Evolutionary conservation across 352 stramenopile genomes (phyloP), one percentile per base, ranked within the genome.

Genomic region (Globisporangium nagaii): DNA sequence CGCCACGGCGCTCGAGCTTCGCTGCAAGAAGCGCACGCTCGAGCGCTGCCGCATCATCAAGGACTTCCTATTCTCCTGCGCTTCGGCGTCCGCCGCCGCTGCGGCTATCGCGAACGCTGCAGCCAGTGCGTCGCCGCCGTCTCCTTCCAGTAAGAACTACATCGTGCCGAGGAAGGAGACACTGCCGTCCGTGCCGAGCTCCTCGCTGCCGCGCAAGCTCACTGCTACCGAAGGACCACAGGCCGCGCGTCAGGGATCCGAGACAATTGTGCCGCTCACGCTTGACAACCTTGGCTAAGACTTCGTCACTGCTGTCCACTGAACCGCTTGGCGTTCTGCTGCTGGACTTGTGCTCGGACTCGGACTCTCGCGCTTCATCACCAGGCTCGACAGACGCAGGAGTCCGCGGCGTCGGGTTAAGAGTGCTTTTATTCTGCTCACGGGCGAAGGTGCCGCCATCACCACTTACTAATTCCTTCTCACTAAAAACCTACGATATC

Each of bases 11-110:
- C 63, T 89, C 28, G 78, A 89, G 41, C 65, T 62, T 15, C 73
- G 78, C 17, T 86, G 64, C 64, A 86, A 86, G 71, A 65, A 69
- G 39, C 79, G 81, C 58, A 75, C 73, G 1, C 55, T 83, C 34
- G 55, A 68, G 43, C 69, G 75, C 17, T 89, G 75, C 59, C 65
- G 65, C 2, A 56, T 69, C 5, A 84, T 89, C 51, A 84, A 86
- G 53, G 65, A 74, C 15, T 88, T 86, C 32, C 45, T 77, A 13
- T 41, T 65, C 10, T 67, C 60, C 31, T 60, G 54, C 47, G 54
- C 34, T 32, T 37, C 32, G 27, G 47, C 25, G 27, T 32, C 30
- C 4, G 8, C 45, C 8, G 13, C 24, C 1, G 30, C 25, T 27
- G 15, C 42, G 24, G 20, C 27, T 41, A 27, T 8, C 43, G n/a